Conservation (phyloP, 495 filamentous ascomycete species). For the Talaromyces nanjingensis region DNA sequence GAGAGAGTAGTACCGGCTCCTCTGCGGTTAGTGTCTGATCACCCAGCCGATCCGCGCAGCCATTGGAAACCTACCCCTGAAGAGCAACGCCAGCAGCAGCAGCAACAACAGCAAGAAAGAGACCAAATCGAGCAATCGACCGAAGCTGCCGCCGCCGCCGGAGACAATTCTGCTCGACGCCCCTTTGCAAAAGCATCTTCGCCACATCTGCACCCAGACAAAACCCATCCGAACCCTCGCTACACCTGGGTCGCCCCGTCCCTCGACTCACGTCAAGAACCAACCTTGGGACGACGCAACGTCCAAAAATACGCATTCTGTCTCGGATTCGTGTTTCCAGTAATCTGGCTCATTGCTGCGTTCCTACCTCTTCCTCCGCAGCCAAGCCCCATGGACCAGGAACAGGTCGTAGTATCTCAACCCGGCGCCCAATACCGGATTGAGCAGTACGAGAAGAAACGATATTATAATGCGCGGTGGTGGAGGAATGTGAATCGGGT, state of each 20-base stretch:
- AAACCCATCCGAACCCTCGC: slow-evolving; percentile 41
- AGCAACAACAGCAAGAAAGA: slow-evolving; percentile 18
- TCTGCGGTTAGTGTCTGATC: slow-evolving; percentile 13
- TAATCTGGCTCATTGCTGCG: slow-evolving; percentile 83
- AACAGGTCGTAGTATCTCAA: slow-evolving; percentile 14
- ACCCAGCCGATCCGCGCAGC: slow-evolving; percentile 37
- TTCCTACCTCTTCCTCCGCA: slow-evolving; percentile 69
- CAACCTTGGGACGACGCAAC: slow-evolving; percentile 60
- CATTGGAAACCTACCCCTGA: slow-evolving; percentile 29
- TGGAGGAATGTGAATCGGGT: slow-evolving; percentile 87
- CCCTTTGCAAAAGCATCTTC: slow-evolving; percentile 52
- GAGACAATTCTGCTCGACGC: not conserved
- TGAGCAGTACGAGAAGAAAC: slow-evolving; percentile 47
- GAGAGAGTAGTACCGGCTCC: slow-evolving; percentile 10
- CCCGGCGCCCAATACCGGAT: slow-evolving; percentile 35
- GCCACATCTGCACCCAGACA: slow-evolving; percentile 64
- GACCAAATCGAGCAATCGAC: not conserved
- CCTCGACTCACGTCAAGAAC: slow-evolving; percentile 52
- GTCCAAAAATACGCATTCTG: slow-evolving; percentile 83
- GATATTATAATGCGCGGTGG: slow-evolving; percentile 80
- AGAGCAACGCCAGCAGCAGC: not conserved
- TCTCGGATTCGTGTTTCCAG: slow-evolving; percentile 77
- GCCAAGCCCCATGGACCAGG: slow-evolving; percentile 28
- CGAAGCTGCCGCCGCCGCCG: not conserved
- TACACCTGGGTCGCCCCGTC: slow-evolving; percentile 65